A percentile compares a stretch with the other conserved stretches of the same genome.
Conservation (phyloP, 2,329 filamentous ascomycete genomes). For the Claviceps sorghi region DNA sequence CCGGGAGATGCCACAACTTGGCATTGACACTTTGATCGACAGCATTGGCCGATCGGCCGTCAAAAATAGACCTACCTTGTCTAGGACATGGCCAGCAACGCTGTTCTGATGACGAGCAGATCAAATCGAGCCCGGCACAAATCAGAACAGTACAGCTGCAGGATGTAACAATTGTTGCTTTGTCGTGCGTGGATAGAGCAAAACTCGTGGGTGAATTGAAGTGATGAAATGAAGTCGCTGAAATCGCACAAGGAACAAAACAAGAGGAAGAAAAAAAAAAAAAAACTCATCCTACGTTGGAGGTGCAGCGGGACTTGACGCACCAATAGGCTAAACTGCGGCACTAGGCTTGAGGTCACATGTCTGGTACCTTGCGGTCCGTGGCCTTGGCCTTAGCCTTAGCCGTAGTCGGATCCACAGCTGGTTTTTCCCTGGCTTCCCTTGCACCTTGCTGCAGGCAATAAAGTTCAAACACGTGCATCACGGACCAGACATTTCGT, state of each 20-base stretch:
- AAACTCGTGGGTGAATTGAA: not conserved
- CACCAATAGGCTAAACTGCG: not conserved
- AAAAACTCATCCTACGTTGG: not conserved
- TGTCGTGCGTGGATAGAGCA: not conserved
- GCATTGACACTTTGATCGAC: not conserved
- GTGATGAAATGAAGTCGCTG: not conserved
- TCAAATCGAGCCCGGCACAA: not conserved
- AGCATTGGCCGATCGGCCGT: too few species aligned
- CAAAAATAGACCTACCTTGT: conserved; percentile 9
- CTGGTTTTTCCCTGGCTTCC: too few species aligned
- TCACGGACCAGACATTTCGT: too few species aligned
- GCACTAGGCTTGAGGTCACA: not conserved
- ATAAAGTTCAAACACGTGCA: too few species aligned
- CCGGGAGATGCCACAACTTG: not conserved
- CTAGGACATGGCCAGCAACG: conserved; percentile 17
- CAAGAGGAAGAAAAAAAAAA: not conserved
- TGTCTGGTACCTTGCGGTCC: too few species aligned
- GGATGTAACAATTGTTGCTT: not conserved
- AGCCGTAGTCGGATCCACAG: too few species aligned
- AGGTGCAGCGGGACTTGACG: not conserved
- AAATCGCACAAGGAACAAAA: too few species aligned
- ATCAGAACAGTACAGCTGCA: not conserved
- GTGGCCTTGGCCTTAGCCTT: too few species aligned
- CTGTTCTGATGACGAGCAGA: conserved; percentile 1
- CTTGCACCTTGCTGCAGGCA: too few species aligned